A percentile compares a stretch with the other conserved stretches of the same genome.
phyloP scores from a whole-genome alignment of 441 rosid genomes.

The Erodium texanum region DNA sequence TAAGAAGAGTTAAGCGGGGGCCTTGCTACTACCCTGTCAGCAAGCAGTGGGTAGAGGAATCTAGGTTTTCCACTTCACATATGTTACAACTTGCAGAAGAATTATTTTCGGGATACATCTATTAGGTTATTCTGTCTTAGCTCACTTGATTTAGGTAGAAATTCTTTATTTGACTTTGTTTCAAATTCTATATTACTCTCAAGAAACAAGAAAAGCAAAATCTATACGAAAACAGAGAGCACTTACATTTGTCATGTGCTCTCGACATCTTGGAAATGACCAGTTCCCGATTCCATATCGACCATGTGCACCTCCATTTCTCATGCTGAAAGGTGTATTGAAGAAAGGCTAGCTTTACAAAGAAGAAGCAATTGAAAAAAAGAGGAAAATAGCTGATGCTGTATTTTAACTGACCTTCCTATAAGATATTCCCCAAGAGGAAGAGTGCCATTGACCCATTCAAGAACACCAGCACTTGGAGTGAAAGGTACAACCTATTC shows the following conservation, averaged over 20 bases:
- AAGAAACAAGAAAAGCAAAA: neutral
- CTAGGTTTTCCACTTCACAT: neutral
- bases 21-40: no score
- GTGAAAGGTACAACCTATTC: slow-evolving; percentile 92
- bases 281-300: slow-evolving; percentile 84
- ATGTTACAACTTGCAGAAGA: neutral
- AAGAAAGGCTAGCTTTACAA: slow-evolving; percentile 5
- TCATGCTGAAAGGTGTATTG: slow-evolving; percentile 43
- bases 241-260: slow-evolving; percentile 70
- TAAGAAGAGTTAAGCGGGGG: neutral
- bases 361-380: neutral
- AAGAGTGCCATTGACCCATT: slow-evolving; percentile 96
- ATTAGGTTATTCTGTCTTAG: neutral
- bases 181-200: neutral
- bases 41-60: neutral
- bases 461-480: slow-evolving; percentile 99
- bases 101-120: neutral
- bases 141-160: neutral
- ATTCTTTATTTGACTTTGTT: neutral
- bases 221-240: slow-evolving; percentile 14
- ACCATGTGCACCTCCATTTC: slow-evolving; percentile 87
- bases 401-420: slow-evolving; percentile 58
- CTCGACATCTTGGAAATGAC: slow-evolving; percentile 75
- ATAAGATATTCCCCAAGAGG: slow-evolving; percentile 95
- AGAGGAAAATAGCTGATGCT: slow-evolving; percentile 5